Percentiles rank a stretch among this genome's conserved stretches.
Conservation (phyloP, 108 stramenopile genomes). For the Skeletonema grethae region DNA sequence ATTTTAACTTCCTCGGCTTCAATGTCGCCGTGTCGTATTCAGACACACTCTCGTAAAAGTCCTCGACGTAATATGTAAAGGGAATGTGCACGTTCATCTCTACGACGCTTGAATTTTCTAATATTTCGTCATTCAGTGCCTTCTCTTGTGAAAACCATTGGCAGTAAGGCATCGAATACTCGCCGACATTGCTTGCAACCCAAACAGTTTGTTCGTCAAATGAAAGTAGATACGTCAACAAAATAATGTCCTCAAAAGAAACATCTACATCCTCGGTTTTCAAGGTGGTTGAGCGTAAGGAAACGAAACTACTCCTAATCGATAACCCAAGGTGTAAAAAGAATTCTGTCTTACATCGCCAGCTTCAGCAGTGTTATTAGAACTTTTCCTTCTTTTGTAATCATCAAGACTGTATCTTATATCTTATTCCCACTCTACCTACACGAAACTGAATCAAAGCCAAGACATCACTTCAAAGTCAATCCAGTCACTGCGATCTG, state of each 20-base stretch:
- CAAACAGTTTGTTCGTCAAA: slow-evolving; percentile 2
- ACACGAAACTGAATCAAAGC: too few relatives aligned
- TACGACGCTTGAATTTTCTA: background rate
- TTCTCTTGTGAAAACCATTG: slow-evolving; percentile 24
- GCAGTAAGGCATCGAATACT: slow-evolving; percentile 13
- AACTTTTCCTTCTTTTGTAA: too few relatives aligned
- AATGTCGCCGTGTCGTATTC: slow-evolving; percentile 24
- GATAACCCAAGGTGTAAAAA: slow-evolving; percentile 55
- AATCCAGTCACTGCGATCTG: too few relatives aligned
- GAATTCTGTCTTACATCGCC: slow-evolving; percentile 60
- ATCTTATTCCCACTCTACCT: too few relatives aligned
- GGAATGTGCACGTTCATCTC: slow-evolving; percentile 44
- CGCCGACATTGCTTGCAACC: background rate
- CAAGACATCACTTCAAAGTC: too few relatives aligned
- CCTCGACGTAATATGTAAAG: slow-evolving; percentile 48
- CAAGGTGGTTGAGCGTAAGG: slow-evolving; percentile 63
- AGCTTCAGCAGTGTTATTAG: slow-evolving; percentile 50
- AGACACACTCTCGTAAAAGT: slow-evolving; percentile 58
- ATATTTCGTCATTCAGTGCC: background rate
- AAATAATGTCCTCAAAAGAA: slow-evolving; percentile 42
- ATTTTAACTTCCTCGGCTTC: slow-evolving; percentile 1
- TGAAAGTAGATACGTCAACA: slow-evolving; percentile 53
- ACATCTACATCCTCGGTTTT: slow-evolving; percentile 37
- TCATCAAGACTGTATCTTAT: too few relatives aligned
- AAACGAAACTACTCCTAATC: slow-evolving; percentile 49